A percentile compares a stretch with the other conserved stretches of the same genome.
These are phyloP conservation scores for Adansonia gregorii DNA, from an alignment of 441 rosid species.

Conservation along the genomic window DNA sequence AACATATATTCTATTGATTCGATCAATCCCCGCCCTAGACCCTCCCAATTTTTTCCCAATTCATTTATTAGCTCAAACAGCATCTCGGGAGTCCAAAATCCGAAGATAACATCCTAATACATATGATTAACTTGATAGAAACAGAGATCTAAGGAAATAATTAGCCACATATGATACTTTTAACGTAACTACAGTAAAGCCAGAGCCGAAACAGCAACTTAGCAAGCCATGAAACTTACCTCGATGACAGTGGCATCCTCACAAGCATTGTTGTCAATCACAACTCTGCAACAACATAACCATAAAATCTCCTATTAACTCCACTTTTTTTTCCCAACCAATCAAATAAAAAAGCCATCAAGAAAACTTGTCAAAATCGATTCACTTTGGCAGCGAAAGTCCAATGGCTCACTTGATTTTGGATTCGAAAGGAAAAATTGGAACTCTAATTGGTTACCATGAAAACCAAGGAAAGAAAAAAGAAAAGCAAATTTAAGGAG, in stretches of 20 bases:
- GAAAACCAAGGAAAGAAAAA: neutral
- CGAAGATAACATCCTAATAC: neutral
- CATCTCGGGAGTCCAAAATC: neutral
- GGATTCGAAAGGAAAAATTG: neutral
- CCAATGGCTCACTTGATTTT: neutral
- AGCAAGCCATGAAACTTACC: constrained; percentile 39
- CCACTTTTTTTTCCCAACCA: neutral
- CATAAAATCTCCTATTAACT: constrained; percentile 21
- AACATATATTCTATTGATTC: neutral
- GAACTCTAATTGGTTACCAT: neutral
- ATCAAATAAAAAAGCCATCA: neutral
- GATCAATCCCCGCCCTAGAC: neutral
- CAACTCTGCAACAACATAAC: constrained; percentile 61
- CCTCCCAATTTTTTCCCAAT: neutral
- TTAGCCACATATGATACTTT: neutral
- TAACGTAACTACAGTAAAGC: constrained; percentile 24
- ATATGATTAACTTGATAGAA: neutral
- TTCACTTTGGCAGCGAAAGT: neutral
- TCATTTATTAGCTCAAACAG: neutral
- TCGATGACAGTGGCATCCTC: constrained; percentile 81
- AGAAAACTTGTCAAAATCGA: neutral
- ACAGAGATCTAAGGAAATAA: neutral
- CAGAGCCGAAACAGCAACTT: constrained; percentile 4
- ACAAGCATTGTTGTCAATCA: constrained; percentile 68
- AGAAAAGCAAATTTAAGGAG: neutral